A percentile compares a stretch with the other conserved stretches of the same genome.
These are phyloP conservation scores for Waitea zeae DNA, from an alignment of 1,284 basidiomycete genomes.

Conservation along the genomic window DNA sequence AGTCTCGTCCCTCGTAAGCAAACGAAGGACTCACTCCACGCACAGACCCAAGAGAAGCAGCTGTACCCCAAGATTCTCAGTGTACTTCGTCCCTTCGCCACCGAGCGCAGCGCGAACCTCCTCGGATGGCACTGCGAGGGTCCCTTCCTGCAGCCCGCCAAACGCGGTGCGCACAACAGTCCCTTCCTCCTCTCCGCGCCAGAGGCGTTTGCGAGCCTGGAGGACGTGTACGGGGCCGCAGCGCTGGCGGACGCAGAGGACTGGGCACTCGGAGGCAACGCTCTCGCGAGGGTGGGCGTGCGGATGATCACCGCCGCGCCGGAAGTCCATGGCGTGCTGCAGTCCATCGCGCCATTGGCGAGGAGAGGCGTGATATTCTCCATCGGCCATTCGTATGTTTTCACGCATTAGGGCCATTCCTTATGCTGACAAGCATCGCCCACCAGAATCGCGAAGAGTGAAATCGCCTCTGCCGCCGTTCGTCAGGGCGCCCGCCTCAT, in stretches of 20 bases:
- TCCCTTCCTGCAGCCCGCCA: slow-evolving; percentile 66
- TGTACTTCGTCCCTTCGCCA: slow-evolving; percentile 45
- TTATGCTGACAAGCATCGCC: neutral
- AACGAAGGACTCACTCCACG: slow-evolving; percentile 4
- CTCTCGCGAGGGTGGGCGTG: slow-evolving; percentile 40
- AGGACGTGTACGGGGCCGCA: slow-evolving; percentile 53
- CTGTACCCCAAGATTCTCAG: slow-evolving; percentile 51
- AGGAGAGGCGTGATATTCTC: slow-evolving; percentile 61
- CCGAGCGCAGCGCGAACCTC: slow-evolving; percentile 42
- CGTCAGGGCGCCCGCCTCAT: slow-evolving; percentile 63
- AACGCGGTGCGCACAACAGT: slow-evolving; percentile 68
- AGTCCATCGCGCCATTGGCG: slow-evolving; percentile 39
- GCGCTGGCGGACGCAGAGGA: slow-evolving; percentile 46
- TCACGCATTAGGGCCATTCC: slow-evolving; percentile 1
- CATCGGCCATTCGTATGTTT: slow-evolving; percentile 67
- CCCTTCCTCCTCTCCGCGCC: slow-evolving; percentile 49
- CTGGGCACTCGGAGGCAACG: slow-evolving; percentile 32
- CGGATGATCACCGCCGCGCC: slow-evolving; percentile 80
- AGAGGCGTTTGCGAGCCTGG: slow-evolving; percentile 44
- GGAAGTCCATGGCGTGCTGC: slow-evolving; percentile 70
- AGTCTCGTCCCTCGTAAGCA: slow-evolving; percentile 4
- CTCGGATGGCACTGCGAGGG: slow-evolving; percentile 86
- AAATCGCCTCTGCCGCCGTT: slow-evolving; percentile 50
- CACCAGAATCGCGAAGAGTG: slow-evolving; percentile 41
- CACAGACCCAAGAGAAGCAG: slow-evolving; percentile 56